Conservation (phyloP, 2,329 filamentous ascomycete species). For the Fusarium austroafricanum region DNA sequence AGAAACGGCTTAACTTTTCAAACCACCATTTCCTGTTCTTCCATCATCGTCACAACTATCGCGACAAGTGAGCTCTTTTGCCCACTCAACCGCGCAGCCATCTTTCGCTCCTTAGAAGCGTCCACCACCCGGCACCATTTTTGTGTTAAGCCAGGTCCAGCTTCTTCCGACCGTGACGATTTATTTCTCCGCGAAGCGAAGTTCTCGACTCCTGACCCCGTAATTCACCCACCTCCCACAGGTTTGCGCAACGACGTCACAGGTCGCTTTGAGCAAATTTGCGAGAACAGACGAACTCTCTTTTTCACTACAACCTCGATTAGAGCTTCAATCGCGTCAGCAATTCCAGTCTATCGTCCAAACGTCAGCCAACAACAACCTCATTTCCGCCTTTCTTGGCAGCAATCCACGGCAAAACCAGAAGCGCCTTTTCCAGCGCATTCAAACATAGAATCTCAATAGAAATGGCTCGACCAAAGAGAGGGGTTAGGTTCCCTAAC, state of each 20-base stretch:
- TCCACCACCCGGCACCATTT: slow-evolving; percentile 3
- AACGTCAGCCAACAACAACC: slow-evolving; percentile 17
- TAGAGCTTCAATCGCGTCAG: slow-evolving; percentile 2
- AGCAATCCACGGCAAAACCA: slow-evolving; percentile 1
- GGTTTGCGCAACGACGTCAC: slow-evolving; percentile 34
- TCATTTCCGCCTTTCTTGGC: slow-evolving; percentile 13
- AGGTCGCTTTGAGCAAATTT: slow-evolving; percentile 9
- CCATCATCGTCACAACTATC: slow-evolving; percentile 37
- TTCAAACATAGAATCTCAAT: slow-evolving; percentile 7
- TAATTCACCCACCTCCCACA: slow-evolving; percentile 12
- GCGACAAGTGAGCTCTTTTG: slow-evolving; percentile 35
- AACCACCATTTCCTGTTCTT: slow-evolving; percentile 41
- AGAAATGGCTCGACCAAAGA: slow-evolving; percentile 55
- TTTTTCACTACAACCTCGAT: neutral
- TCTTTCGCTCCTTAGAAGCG: slow-evolving; percentile 12
- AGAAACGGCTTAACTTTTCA: slow-evolving; percentile 39
- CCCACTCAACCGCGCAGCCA: slow-evolving; percentile 24
- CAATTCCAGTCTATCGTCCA: slow-evolving; percentile 1
- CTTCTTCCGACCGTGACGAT: slow-evolving; percentile 18
- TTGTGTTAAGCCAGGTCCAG: neutral
- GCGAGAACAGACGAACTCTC: slow-evolving; percentile 10
- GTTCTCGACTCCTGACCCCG: slow-evolving; percentile 24
- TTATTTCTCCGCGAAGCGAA: slow-evolving; percentile 11
- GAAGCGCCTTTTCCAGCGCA: slow-evolving; percentile 4
- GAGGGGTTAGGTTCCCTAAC: slow-evolving; percentile 68